These are phyloP conservation scores for Paragyromitra xinjiangensis DNA, from an alignment of 495 filamentous ascomycete species.

Conservation along the genomic window DNA sequence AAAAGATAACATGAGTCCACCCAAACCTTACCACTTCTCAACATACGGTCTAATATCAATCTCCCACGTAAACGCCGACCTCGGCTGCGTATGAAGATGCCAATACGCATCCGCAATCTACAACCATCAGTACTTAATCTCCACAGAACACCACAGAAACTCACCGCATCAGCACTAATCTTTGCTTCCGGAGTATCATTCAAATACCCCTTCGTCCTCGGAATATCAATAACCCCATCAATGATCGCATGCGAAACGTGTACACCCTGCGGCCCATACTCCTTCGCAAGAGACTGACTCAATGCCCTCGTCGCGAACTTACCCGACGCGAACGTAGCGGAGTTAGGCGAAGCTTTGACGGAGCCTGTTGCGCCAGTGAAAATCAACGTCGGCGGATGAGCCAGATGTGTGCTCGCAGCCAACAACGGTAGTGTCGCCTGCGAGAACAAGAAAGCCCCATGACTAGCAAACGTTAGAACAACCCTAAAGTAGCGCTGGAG, in stretches of 20 bases:
- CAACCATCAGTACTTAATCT: not conserved
- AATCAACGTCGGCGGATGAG: slow-evolving; percentile 69
- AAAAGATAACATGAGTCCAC: not conserved
- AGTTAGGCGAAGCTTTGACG: slow-evolving; percentile 74
- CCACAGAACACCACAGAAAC: slow-evolving; percentile 48
- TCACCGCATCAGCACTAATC: slow-evolving; percentile 79
- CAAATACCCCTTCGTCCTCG: slow-evolving; percentile 69
- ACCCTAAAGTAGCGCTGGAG: not conserved
- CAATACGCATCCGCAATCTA: slow-evolving; percentile 93
- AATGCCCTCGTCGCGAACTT: slow-evolving; percentile 85
- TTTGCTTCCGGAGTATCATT: slow-evolving; percentile 75
- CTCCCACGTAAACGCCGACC: slow-evolving; percentile 82
- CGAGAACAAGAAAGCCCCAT: slow-evolving; percentile 81
- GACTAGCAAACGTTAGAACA: slow-evolving; percentile 60
- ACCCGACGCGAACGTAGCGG: slow-evolving; percentile 75
- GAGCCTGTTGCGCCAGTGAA: slow-evolving; percentile 91
- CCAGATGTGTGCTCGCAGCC: slow-evolving; percentile 64
- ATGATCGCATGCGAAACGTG: slow-evolving; percentile 88
- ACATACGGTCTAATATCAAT: slow-evolving; percentile 81
- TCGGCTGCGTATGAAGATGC: slow-evolving; percentile 85
- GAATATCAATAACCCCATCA: slow-evolving; percentile 89
- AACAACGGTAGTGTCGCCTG: slow-evolving; percentile 77
- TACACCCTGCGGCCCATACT: slow-evolving; percentile 88
- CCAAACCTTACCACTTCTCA: slow-evolving; percentile 69
- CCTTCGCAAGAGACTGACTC: slow-evolving; percentile 78